Evolutionary conservation across 228 moss, liverwort and hornwort species (phyloP), one percentile per base, ranked within the genome.

Genomic region (Sphagnum magellanicum): DNA sequence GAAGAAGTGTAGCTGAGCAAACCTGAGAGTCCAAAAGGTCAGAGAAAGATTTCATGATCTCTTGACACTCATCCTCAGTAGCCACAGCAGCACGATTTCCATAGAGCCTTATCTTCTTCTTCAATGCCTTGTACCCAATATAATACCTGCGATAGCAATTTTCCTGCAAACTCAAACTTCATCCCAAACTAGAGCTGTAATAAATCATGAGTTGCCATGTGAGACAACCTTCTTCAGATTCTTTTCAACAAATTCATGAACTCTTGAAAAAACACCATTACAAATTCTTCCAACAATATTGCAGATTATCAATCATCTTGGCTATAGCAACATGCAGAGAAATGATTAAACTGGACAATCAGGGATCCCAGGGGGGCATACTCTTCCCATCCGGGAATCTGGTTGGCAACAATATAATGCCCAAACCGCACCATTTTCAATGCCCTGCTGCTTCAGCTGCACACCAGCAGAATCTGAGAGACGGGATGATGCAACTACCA

Each of bases 1-100:
- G 9, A 55, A 49, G 0, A 32, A 5, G 6, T 65, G 16, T 47
- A 65, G 15, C 16, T 16, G 47, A 13, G 48, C 64, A 52, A 78
- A 88, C 88, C 84, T 88, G 88, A 68, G 84, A 88, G 61, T 88
- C 88, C 76, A 88, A 63, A 78, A 88, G 81, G 61, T 88, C 88
- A 60, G 88, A 88, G 78, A 88, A 88, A 4, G 78, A 76, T 74
- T 88, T 88, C 52, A 82, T 72, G 68, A 88, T 82, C 6, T 84
- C 84, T 15, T 85, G 76, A 58, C 82, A 72, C 65, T 82, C 88
- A 51, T 78, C 78, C 48, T 76, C 82, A 51, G 60, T 60, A 4
- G 82, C 63, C 60, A 68, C 73, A 10, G 73, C 74, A 71, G 68
- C 78, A 48, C 75, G 88, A 62, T 47, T 60, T 48, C 80, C 78